These are phyloP conservation scores for Neurospora africana DNA, from an alignment of 495 filamentous ascomycete species.

Conservation along the genomic window DNA sequence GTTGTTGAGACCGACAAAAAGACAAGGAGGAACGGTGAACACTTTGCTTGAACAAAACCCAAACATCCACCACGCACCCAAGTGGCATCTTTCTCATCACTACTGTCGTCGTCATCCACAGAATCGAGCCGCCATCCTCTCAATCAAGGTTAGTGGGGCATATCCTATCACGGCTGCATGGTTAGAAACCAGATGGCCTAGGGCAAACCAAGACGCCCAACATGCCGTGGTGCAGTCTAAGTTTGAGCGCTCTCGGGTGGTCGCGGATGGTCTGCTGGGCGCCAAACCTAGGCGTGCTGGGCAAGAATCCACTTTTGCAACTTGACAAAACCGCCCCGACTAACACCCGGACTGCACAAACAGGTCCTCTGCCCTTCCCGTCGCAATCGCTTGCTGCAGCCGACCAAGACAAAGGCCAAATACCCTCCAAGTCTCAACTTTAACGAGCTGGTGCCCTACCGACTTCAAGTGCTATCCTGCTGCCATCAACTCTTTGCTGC, in stretches of 20 bases:
- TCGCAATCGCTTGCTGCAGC: not conserved
- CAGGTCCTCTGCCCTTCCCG: not conserved
- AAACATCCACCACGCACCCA: not conserved
- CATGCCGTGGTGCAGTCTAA: not conserved
- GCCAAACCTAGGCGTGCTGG: not conserved
- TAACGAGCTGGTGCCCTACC: not conserved
- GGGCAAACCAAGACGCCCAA: not conserved
- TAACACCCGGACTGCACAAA: not conserved
- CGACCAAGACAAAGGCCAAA: not conserved
- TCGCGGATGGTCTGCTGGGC: not conserved
- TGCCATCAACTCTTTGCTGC: not conserved
- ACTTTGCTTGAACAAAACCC: not conserved
- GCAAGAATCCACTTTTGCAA: not conserved
- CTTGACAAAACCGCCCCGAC: not conserved
- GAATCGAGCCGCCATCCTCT: not conserved
- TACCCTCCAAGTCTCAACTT: not conserved
- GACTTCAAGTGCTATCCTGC: not conserved
- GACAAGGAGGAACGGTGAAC: not conserved
- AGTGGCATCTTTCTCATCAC: not conserved
- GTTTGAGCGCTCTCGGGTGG: not conserved
- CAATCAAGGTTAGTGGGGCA: not conserved
- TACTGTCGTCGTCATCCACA: not conserved
- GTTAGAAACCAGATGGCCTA: not conserved
- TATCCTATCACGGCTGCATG: not conserved
- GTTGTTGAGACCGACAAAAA: not conserved